These are phyloP conservation scores for Melampsora americana DNA, from an alignment of 1,284 basidiomycete genomes.

Conservation along the genomic window DNA sequence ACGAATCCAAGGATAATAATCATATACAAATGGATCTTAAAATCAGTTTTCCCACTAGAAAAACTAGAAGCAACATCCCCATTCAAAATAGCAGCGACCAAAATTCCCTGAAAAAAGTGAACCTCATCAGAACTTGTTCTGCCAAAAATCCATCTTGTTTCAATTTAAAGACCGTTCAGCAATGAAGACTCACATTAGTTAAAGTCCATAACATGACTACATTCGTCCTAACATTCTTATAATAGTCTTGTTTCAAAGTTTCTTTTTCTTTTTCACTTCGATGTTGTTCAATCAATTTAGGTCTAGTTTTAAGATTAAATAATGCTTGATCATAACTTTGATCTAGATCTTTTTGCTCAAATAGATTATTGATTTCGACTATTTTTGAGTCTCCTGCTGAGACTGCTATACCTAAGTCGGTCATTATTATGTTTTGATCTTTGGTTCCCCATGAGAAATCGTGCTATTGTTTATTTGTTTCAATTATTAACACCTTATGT, in stretches of 20 bases:
- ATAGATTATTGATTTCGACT: constrained; percentile 75
- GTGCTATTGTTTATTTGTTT: constrained; percentile 14
- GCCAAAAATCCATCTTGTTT: not conserved
- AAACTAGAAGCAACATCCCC: constrained; percentile 50
- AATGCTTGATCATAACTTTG: constrained; percentile 80
- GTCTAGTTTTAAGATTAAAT: constrained; percentile 67
- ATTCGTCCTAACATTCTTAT: constrained; percentile 80
- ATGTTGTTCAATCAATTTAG: constrained; percentile 66
- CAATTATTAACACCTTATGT: constrained; percentile 27
- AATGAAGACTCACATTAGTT: constrained; percentile 63
- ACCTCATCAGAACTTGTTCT: constrained; percentile 27
- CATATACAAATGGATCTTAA: constrained; percentile 50
- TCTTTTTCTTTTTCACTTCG: constrained; percentile 62
- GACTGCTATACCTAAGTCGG: constrained; percentile 61
- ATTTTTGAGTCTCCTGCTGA: constrained; percentile 76
- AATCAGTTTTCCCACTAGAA: constrained; percentile 54
- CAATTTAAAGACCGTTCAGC: constrained; percentile 31
- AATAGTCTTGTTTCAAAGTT: constrained; percentile 82
- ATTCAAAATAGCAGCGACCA: constrained; percentile 70
- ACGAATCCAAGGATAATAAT: constrained; percentile 42
- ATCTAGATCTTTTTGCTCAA: constrained; percentile 79
- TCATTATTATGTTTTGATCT: constrained; percentile 90
- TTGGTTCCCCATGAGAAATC: constrained; percentile 72
- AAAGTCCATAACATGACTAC: constrained; percentile 76
- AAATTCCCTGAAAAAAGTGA: constrained; percentile 60